These are phyloP conservation scores for Juncus inflexus DNA, from an alignment of 176 grass and related monocot species.

Conservation along the genomic window DNA sequence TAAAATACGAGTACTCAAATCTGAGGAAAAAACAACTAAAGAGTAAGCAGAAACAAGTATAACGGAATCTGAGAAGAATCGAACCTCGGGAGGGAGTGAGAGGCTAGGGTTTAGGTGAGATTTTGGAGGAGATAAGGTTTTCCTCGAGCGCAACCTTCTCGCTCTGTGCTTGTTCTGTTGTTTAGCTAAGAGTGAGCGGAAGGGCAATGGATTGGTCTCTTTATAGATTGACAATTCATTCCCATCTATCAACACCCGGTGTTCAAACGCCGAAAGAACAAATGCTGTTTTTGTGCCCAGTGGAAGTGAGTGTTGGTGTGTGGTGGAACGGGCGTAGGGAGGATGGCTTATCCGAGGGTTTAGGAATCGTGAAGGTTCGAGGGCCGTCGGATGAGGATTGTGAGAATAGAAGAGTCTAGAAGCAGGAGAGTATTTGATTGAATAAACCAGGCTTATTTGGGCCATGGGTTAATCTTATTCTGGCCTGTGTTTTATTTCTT, in stretches of 20 bases:
- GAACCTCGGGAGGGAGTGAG: constrained; percentile 13
- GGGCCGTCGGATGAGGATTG: constrained; percentile 19
- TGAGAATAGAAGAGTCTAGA: constrained; percentile 26
- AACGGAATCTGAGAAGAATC: background rate
- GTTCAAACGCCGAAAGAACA: background rate
- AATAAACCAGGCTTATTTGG: background rate
- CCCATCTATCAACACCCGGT: constrained; percentile 3
- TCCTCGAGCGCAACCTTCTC: background rate
- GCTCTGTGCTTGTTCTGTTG: background rate
- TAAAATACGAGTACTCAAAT: too few relatives aligned
- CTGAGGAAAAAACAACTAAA: too few relatives aligned
- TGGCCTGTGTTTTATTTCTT: too few relatives aligned
- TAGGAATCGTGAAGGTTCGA: constrained; percentile 32
- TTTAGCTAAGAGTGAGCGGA: background rate
- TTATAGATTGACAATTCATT: constrained; percentile 21
- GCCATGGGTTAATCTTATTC: too few relatives aligned
- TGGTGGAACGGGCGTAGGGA: background rate
- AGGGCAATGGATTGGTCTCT: constrained; percentile 25
- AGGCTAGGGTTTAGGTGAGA: constrained; percentile 30
- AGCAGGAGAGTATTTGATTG: constrained; percentile 2
- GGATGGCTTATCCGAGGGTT: constrained; percentile 17
- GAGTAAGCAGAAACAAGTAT: background rate
- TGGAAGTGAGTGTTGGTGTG: background rate
- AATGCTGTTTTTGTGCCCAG: too few relatives aligned
- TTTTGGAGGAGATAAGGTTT: constrained; percentile 19